phyloP scores from a whole-genome alignment of 768 basidiomycete genomes.

The Candolleomyces efflorescens region DNA sequence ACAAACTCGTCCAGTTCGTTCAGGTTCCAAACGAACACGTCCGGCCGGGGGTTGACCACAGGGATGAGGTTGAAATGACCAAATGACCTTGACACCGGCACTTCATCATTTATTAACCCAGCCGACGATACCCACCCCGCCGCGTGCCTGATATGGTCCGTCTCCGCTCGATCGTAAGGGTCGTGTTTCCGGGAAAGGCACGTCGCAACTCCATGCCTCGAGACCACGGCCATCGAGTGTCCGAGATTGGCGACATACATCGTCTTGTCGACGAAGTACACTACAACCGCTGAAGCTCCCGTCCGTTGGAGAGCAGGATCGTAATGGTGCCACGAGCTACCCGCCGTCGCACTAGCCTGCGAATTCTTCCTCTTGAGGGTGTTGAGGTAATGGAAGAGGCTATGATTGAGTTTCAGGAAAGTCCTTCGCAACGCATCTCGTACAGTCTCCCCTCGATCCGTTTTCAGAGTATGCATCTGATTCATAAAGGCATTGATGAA shows the following conservation, averaged over 20 bases:
- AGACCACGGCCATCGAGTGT: slow-evolving; percentile 83
- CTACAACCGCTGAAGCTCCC: slow-evolving; percentile 82
- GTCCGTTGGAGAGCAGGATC: slow-evolving; percentile 55
- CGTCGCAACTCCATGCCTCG: slow-evolving; percentile 67
- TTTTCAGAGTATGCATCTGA: slow-evolving; percentile 49
- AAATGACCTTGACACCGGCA: slow-evolving; percentile 89
- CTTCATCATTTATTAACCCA: slow-evolving; percentile 88
- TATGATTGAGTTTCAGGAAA: slow-evolving; percentile 84
- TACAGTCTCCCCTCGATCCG: slow-evolving; percentile 44
- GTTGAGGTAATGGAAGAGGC: slow-evolving; percentile 66
- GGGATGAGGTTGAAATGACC: slow-evolving; percentile 90
- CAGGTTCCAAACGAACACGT: slow-evolving; percentile 65
- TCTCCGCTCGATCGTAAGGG: slow-evolving; percentile 84
- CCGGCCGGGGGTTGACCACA: slow-evolving; percentile 85
- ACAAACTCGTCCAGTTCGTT: slow-evolving; percentile 91
- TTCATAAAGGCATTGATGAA: slow-evolving; percentile 61
- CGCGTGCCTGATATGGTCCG: slow-evolving; percentile 79
- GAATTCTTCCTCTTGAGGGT: slow-evolving; percentile 66
- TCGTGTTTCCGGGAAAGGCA: slow-evolving; percentile 80
- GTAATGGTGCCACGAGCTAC: slow-evolving; percentile 8
- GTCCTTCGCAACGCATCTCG: slow-evolving; percentile 80
- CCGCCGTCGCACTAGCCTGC: slow-evolving; percentile 46
- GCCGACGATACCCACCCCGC: slow-evolving; percentile 94
- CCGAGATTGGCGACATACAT: slow-evolving; percentile 91
- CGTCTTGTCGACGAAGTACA: slow-evolving; percentile 77